Evolutionary conservation across 2,329 filamentous ascomycete genomes (phyloP).

Genomic region (Remersonia thermophila): DNA sequence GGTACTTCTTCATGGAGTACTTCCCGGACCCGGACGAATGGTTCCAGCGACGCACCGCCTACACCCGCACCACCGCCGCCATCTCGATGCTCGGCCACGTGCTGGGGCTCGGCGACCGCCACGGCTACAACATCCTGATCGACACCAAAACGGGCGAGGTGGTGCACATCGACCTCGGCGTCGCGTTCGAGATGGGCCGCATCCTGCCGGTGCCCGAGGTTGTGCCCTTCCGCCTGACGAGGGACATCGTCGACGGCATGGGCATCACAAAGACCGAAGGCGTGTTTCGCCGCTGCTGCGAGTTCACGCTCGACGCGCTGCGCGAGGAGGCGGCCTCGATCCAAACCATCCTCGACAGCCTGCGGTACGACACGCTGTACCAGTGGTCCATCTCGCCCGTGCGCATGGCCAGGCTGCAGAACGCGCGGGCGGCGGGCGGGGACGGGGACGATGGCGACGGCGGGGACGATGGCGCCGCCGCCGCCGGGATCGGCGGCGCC

Average conservation of each 20-base stretch:
- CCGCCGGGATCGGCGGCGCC: constrained; percentile 16
- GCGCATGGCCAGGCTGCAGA: constrained; percentile 51
- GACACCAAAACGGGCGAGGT: constrained; percentile 85
- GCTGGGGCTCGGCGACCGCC: constrained; percentile 82
- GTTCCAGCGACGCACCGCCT: constrained; percentile 81
- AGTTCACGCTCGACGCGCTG: constrained; percentile 89
- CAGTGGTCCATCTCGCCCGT: constrained; percentile 81
- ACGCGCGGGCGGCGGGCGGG: constrained; percentile 32
- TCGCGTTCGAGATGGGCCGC: constrained; percentile 92
- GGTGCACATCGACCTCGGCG: constrained; percentile 91
- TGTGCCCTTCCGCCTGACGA: constrained; percentile 86
- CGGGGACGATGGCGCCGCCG: constrained; percentile 19
- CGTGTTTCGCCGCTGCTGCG: constrained; percentile 93
- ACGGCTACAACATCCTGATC: constrained; percentile 92
- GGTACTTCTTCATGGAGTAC: constrained; percentile 93
- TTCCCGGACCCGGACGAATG: constrained; percentile 92
- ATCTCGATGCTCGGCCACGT: constrained; percentile 93
- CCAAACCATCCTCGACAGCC: constrained; percentile 94
- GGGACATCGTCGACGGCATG: constrained; percentile 95
- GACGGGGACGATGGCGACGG: constrained; percentile 20
- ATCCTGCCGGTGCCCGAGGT: constrained; percentile 92
- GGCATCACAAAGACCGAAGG: constrained; percentile 90
- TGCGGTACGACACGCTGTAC: constrained; percentile 95
- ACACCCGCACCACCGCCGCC: constrained; percentile 84
- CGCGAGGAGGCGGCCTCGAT: constrained; percentile 94